A percentile compares a stretch with the other conserved stretches of the same genome.
phyloP scores from a whole-genome alignment of 75 land plant genomes.

The Larix kaempferi region DNA sequence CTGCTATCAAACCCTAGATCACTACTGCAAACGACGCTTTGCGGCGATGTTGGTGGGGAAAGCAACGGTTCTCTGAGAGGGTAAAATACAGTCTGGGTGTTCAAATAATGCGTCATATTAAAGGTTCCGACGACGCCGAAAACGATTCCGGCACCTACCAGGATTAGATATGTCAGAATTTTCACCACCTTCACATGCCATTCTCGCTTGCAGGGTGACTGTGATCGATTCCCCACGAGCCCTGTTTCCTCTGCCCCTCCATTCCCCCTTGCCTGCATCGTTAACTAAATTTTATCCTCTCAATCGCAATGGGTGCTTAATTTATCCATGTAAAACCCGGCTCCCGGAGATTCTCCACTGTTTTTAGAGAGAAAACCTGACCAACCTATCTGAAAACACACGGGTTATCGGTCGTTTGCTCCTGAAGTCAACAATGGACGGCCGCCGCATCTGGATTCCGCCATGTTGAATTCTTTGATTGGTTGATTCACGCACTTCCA shows the following conservation, averaged over 20 bases:
- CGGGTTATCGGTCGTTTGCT: no score
- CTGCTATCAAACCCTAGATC: background rate
- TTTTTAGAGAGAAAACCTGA: no score
- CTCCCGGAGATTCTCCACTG: no score
- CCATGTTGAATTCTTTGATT: no score
- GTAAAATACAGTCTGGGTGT: background rate
- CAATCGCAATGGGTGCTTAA: background rate
- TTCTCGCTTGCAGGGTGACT: conserved; percentile 1
- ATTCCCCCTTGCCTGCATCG: background rate
- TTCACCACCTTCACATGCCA: background rate
- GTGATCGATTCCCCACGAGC: background rate
- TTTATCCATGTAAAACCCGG: no score
- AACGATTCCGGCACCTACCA: conserved; percentile 8
- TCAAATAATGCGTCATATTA: background rate
- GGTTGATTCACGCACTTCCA: no score
- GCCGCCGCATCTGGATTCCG: no score
- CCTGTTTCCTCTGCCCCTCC: background rate
- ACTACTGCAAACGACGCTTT: background rate
- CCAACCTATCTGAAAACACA: no score
- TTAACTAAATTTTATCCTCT: background rate
- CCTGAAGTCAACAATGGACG: no score
- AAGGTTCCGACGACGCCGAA: conserved; percentile 5
- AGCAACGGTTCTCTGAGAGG: background rate
- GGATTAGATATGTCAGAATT: conserved; percentile 5
- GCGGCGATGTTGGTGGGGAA: background rate